Evolutionary conservation across 208 protist species (phyloP).

Genomic region (Leptomonas pyrrhocoris): DNA sequence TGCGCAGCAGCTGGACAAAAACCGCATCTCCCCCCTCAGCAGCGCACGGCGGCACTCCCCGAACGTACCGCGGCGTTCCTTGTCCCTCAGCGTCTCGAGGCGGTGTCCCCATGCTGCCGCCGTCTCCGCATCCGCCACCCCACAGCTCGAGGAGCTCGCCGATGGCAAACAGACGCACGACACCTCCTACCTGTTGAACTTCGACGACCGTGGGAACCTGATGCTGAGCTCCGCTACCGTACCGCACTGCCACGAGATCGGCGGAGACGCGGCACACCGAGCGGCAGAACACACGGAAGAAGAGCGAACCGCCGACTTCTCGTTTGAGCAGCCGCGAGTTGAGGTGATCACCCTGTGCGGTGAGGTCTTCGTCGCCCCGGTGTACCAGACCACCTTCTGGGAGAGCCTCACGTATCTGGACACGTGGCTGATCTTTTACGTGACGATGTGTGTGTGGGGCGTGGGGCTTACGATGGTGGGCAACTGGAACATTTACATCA

Average conservation of each 20-base stretch:
- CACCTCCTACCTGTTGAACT: constrained; percentile 2
- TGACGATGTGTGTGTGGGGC: constrained; percentile 57
- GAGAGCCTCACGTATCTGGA: constrained; percentile 54
- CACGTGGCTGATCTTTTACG: constrained; percentile 55
- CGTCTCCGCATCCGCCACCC: background rate
- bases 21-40: background rate
- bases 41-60: background rate
- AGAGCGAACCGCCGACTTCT: constrained; percentile 14
- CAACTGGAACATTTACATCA: constrained; percentile 58
- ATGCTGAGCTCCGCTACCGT: no score
- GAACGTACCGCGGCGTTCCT: background rate
- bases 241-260: no score
- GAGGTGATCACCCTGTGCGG: constrained; percentile 54
- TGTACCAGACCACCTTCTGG: constrained; percentile 56
- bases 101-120: background rate
- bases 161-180: no score
- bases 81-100: background rate
- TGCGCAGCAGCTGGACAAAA: background rate
- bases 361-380: constrained; percentile 55
- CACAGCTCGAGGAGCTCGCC: background rate
- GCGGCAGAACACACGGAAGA: background rate
- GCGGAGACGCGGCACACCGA: background rate
- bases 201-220: constrained; percentile 1
- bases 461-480: constrained; percentile 47
- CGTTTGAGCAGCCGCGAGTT: constrained; percentile 40